Base-by-base conservation (phyloP, 2,329 filamentous ascomycete species). In the Coniella vitis region DNA sequence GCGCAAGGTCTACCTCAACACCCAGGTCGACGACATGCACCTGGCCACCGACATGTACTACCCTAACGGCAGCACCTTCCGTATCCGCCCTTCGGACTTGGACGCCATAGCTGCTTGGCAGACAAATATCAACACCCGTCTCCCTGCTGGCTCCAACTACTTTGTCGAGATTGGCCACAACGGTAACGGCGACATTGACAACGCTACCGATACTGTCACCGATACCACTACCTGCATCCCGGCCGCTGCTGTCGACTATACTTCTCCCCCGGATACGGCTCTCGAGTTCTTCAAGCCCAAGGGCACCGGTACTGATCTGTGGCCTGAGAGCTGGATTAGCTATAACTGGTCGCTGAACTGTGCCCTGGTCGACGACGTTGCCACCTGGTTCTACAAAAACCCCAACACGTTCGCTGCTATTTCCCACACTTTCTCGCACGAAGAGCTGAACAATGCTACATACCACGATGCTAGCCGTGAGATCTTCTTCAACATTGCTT, bases 11-110 rank as follows among this genome's bases (percentile, higher is more conserved):
- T 72, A 78, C 53, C 62, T 81, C 32, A 74, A 66, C 62, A 73
- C 76, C 12, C 78, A 81, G 57, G 73, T 83, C 29, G 80, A 84
- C 56, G 80, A 84, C 55, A 77, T 84, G 68, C 77, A 82, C 56
- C 65, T 84, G 17, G 65, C 68, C 34, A 71, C 73, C 3, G 69
- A 69, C 10, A 66, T 77, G 32, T 78, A 78, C 58, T 56, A 61
- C 16, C 76, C 78, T 1, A 55, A 56, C n/a, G 70, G 69, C 5
- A 65, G 61, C 0, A 67, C 64, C 5, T 83, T 76, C 65, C 72
- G 75, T 17, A 65, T 76, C 53, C 67, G 65, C 29, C 58, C 69
- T 7, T 62, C 60, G 7, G 76, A 80, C 58, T 55, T 80, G 54
- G 61, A 66, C n/a, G 64, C 64, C 9, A 69, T 76, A 55, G 61